A percentile compares a stretch with the other conserved stretches of the same genome.
Evolutionary conservation across 2,329 filamentous ascomycete genomes (phyloP).

Genomic region (Monosporascus ibericus): DNA sequence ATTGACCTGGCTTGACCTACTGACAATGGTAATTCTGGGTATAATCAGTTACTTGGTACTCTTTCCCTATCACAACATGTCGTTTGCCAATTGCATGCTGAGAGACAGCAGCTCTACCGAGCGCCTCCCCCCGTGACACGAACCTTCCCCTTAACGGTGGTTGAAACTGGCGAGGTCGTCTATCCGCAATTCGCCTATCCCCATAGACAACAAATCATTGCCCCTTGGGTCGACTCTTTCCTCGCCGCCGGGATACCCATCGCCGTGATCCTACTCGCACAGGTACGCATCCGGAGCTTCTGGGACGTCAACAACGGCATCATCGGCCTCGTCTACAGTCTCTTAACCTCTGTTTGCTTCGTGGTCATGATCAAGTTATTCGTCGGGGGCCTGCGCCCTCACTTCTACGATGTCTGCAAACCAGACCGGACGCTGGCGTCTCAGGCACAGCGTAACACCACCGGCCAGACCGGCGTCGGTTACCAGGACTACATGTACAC

Average conservation of each 20-base stretch:
- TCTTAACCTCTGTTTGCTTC: slow-evolving; percentile 55
- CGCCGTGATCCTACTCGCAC: slow-evolving; percentile 47
- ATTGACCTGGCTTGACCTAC: slow-evolving; percentile 2
- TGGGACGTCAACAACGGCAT: slow-evolving; percentile 59
- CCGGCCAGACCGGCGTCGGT: slow-evolving; percentile 39
- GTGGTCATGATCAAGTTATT: slow-evolving; percentile 62
- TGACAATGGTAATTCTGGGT: slow-evolving; percentile 2
- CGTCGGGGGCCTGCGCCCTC: slow-evolving; percentile 57
- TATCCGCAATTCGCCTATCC: slow-evolving; percentile 61
- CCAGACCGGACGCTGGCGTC: slow-evolving; percentile 41
- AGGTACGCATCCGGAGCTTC: slow-evolving; percentile 50
- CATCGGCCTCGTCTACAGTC: slow-evolving; percentile 53
- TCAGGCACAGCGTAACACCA: slow-evolving; percentile 25
- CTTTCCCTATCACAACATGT: neutral
- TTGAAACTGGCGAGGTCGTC: slow-evolving; percentile 52
- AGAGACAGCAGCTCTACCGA: slow-evolving; percentile 38
- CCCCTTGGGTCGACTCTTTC: slow-evolving; percentile 52
- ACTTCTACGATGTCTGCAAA: slow-evolving; percentile 59
- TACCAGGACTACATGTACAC: slow-evolving; percentile 59
- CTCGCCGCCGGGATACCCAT: slow-evolving; percentile 54
- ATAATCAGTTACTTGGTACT: neutral
- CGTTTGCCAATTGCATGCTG: neutral
- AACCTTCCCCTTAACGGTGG: slow-evolving; percentile 57
- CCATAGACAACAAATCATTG: slow-evolving; percentile 54
- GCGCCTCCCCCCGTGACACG: slow-evolving; percentile 49